A percentile compares a stretch with the other conserved stretches of the same genome.
Evolutionary conservation across 2,329 filamentous ascomycete genomes (phyloP).

Genomic region (Curvularia hawaiiensis): DNA sequence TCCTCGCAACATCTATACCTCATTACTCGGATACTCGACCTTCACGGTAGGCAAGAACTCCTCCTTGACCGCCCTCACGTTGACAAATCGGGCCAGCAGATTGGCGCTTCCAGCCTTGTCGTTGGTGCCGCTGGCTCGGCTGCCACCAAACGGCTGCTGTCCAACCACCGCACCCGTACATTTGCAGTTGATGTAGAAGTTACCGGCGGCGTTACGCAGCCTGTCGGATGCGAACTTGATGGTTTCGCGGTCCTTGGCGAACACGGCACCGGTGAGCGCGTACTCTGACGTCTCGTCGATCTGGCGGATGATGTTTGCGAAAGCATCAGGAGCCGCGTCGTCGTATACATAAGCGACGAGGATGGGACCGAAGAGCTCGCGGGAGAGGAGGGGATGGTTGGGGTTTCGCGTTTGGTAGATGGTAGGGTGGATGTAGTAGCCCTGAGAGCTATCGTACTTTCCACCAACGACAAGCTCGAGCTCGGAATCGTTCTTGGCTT

Average conservation of each 20-base stretch:
- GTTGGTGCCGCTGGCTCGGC: conserved; percentile 62
- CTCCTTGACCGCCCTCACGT: conserved; percentile 62
- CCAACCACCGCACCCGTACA: conserved; percentile 59
- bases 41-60: conserved; percentile 56
- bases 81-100: conserved; percentile 59
- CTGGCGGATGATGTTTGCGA: conserved; percentile 63
- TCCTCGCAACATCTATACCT: conserved; percentile 32
- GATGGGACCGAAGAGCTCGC: conserved; percentile 83
- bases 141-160: conserved; percentile 60
- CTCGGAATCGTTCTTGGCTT: conserved; percentile 74
- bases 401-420: conserved; percentile 78
- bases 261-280: conserved; percentile 76
- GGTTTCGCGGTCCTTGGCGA: conserved; percentile 70
- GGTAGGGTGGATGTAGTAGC: conserved; percentile 84
- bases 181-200: conserved; percentile 89
- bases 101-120: conserved; percentile 63
- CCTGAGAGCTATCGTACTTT: conserved; percentile 75
- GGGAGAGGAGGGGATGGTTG: conserved; percentile 73
- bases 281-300: conserved; percentile 78
- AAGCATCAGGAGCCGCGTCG: conserved; percentile 64
- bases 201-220: conserved; percentile 75
- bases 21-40: conserved; percentile 61
- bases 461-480: conserved; percentile 77
- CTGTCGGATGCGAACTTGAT: conserved; percentile 72
- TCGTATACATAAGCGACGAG: conserved; percentile 79